Percentiles rank a stretch among this genome's conserved stretches.
phyloP scores from a whole-genome alignment of 2,329 filamentous ascomycete genomes.

The Cladosporium sphaerospermum region DNA sequence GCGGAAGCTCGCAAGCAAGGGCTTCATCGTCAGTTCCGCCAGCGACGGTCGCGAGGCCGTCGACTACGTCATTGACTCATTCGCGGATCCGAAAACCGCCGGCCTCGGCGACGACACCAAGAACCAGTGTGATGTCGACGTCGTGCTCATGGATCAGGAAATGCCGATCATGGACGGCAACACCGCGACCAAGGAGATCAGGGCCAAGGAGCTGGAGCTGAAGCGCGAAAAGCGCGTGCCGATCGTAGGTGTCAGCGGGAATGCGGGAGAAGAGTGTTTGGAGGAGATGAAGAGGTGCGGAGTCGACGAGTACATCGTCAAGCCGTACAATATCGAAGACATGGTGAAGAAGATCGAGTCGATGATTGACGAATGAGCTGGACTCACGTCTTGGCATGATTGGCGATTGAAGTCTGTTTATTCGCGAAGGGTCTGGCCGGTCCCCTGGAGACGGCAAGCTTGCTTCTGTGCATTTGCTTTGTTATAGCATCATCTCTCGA shows the following conservation, averaged over 20 bases:
- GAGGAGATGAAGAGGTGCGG: conserved; percentile 26
- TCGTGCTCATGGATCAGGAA: conserved; percentile 30
- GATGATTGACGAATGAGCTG: conserved; percentile 1
- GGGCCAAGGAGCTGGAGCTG: conserved; percentile 20
- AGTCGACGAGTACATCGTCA: conserved; percentile 32
- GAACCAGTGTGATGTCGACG: conserved; percentile 18
- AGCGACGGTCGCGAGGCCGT: conserved; percentile 30
- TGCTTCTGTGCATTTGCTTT: too few relatives aligned
- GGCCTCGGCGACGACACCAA: conserved; percentile 2
- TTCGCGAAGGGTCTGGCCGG: too few relatives aligned
- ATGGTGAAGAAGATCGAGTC: conserved; percentile 1
- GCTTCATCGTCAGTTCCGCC: conserved; percentile 27
- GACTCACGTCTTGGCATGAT: too few relatives aligned
- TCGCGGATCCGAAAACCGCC: conserved; percentile 14
- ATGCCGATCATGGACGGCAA: conserved; percentile 32
- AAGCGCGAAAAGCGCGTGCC: conserved; percentile 19
- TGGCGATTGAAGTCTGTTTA: too few relatives aligned
- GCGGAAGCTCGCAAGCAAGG: conserved; percentile 24
- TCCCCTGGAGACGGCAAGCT: too few relatives aligned
- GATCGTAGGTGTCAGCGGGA: conserved; percentile 31
- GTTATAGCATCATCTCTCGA: too few relatives aligned
- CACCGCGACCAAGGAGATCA: conserved; percentile 23
- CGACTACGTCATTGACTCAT: conserved; percentile 19
- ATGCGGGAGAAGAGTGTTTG: conserved; percentile 29
- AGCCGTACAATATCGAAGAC: conserved; percentile 19